Conservation (phyloP, 2,329 filamentous ascomycete species). For the Fusarium kyushuense region DNA sequence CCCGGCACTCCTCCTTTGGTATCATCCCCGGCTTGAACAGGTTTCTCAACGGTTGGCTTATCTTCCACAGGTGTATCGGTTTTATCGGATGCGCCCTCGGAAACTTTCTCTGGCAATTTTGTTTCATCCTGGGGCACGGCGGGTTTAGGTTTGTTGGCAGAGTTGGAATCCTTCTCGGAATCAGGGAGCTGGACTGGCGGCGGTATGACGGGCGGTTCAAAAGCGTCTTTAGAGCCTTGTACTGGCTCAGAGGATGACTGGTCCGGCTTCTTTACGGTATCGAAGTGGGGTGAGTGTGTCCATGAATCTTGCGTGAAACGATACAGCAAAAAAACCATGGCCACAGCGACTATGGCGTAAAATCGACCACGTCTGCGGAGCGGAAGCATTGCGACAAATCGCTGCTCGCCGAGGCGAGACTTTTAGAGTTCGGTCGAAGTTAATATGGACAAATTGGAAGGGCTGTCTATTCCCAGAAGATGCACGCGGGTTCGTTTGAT, state of each 20-base stretch:
- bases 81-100: not conserved
- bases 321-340: constrained; percentile 67
- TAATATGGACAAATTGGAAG: not conserved
- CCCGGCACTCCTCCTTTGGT: constrained; percentile 5
- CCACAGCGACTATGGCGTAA: constrained; percentile 66
- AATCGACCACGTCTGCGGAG: constrained; percentile 71
- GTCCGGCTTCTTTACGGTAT: constrained; percentile 21
- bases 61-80: constrained; percentile 14
- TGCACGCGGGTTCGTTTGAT: not conserved
- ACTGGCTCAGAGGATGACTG: constrained; percentile 22
- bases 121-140: constrained; percentile 17
- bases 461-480: not conserved
- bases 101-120: constrained; percentile 4
- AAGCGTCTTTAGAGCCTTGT: constrained; percentile 32
- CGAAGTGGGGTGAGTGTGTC: constrained; percentile 44
- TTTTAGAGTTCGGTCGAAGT: constrained; percentile 23
- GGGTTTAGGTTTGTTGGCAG: constrained; percentile 26
- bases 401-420: constrained; percentile 47
- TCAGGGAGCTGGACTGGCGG: constrained; percentile 33
- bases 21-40: constrained; percentile 13
- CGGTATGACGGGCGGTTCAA: constrained; percentile 34
- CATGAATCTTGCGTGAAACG: constrained; percentile 60
- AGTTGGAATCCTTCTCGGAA: constrained; percentile 23
- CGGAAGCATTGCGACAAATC: constrained; percentile 58
- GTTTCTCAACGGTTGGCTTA: constrained; percentile 22